Evolutionary conservation across 2,329 filamentous ascomycete genomes (phyloP).

Genomic region (Colletotrichum godetiae): DNA sequence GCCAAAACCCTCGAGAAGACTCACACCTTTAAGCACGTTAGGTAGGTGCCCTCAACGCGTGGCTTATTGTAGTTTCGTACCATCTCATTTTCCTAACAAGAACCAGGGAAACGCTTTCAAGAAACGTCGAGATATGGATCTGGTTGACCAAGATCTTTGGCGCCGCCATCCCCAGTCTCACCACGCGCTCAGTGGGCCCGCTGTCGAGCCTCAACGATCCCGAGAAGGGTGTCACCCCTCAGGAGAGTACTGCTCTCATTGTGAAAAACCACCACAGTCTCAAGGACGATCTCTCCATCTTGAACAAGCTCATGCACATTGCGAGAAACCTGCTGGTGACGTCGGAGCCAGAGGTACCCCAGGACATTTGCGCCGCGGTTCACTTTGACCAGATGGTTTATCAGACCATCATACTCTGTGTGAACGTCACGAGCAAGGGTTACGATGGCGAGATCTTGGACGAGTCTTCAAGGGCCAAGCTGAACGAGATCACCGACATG

Average conservation of each 20-base stretch:
- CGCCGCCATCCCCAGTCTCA: constrained; percentile 70
- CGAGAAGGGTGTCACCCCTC: constrained; percentile 67
- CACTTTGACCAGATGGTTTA: constrained; percentile 75
- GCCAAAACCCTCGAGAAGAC: constrained; percentile 73
- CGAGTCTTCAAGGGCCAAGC: constrained; percentile 65
- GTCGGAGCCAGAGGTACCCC: constrained; percentile 72
- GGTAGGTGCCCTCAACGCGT: constrained; percentile 53
- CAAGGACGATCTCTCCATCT: constrained; percentile 70
- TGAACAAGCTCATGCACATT: constrained; percentile 76
- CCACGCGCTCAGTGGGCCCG: constrained; percentile 68
- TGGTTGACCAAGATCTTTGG: constrained; percentile 72
- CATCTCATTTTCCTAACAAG: constrained; percentile 29
- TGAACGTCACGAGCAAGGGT: constrained; percentile 75
- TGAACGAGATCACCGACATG: constrained; percentile 73
- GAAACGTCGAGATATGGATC: constrained; percentile 74
- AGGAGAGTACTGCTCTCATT: constrained; percentile 72
- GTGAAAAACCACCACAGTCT: constrained; percentile 70
- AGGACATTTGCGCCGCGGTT: constrained; percentile 73
- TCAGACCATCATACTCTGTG: constrained; percentile 72
- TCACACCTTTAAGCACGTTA: constrained; percentile 68
- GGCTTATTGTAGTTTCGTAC: not conserved
- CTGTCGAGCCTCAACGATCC: constrained; percentile 64
- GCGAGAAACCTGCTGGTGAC: constrained; percentile 74
- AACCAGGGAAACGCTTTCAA: constrained; percentile 67
- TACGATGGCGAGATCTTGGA: constrained; percentile 74